A percentile compares a stretch with the other conserved stretches of the same genome.
These are phyloP conservation scores for Bruguiera hainesii DNA, from an alignment of 441 rosid species.

Conservation along the genomic window DNA sequence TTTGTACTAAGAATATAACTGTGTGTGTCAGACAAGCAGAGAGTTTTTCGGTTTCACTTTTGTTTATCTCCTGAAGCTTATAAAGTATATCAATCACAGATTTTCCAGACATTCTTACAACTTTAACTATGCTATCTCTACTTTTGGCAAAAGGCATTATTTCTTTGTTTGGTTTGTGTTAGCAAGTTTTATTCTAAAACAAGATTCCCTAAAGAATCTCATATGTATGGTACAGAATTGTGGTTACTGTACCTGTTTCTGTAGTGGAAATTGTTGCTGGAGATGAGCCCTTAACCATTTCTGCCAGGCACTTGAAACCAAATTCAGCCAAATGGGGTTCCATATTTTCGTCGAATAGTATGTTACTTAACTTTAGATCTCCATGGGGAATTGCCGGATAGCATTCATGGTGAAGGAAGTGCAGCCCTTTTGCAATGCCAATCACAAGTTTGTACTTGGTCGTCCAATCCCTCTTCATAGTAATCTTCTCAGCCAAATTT, in stretches of 20 bases:
- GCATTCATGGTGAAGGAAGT: conserved; percentile 91
- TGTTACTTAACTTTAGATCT: conserved; percentile 61
- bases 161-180: conserved; percentile 17
- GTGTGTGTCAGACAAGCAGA: neutral
- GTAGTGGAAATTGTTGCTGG: conserved; percentile 31
- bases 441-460: conserved; percentile 52
- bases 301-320: conserved; percentile 51
- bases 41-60: conserved; percentile 8
- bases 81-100: conserved; percentile 3
- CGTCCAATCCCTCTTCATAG: conserved; percentile 57
- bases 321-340: conserved; percentile 73
- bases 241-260: conserved; percentile 42
- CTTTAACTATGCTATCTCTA: neutral
- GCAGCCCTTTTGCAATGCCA: conserved; percentile 77
- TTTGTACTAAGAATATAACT: neutral
- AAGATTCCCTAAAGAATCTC: conserved; percentile 4
- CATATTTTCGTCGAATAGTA: conserved; percentile 68
- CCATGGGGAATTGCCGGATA: conserved; percentile 89
- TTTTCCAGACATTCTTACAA: conserved; percentile 7
- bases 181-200: neutral
- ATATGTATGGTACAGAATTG: too few species aligned
- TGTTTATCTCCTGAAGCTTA: neutral
- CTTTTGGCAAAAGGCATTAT: conserved; percentile 8
- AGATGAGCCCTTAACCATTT: conserved; percentile 39
- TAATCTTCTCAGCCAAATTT: conserved; percentile 60